Evolutionary conservation across 106 monocot species (phyloP), one percentile per base, ranked within the genome.

Genomic region (Allium cepa): DNA sequence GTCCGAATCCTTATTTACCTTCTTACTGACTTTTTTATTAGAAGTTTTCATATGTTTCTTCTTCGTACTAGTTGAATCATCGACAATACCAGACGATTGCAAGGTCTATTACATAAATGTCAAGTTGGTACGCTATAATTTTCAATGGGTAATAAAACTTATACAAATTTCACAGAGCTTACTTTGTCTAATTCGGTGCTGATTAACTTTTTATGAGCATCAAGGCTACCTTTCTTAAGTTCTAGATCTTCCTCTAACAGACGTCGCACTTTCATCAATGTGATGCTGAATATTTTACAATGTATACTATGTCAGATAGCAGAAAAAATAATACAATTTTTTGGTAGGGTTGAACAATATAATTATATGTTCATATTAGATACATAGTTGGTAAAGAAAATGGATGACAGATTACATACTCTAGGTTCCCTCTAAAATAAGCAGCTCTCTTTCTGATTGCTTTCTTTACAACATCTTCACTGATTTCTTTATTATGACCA

Each of bases 201-300:
- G 59, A 99, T 90, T 68, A 99, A 83, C 48, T 61, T 67, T 81
- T 99, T 99, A 61, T 79, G 76, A 26, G 79, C 72, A 87, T 92
- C 92, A 66, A 99, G 76, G 79, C 84, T 65, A 72, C 84, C 82
- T 59, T 68, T 84, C 51, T 67, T 69, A 75, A 92, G 76, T 63
- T 87, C 79, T 56, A 99, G 89, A 83, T 99, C 97, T 66, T 76
- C 83, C 74, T 92, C 97, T 69, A 99, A 74, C 14, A 87, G 59
- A 62, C 87, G 83, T 16, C 92, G 92, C 78, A 90, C 89, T 72
- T 74, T 84, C 72, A 64, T 52, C 72, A 87, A 77, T 17, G 84
- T 75, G 75, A 99, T 84, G 80, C 97, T 99, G 79, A 73, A 75
- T 65, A 17, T 62, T 78, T 17, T 45, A 12, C 14, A 56, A 49